These are phyloP conservation scores for Calonectria hongkongensis DNA, from an alignment of 2,329 filamentous ascomycete species.

Conservation along the genomic window DNA sequence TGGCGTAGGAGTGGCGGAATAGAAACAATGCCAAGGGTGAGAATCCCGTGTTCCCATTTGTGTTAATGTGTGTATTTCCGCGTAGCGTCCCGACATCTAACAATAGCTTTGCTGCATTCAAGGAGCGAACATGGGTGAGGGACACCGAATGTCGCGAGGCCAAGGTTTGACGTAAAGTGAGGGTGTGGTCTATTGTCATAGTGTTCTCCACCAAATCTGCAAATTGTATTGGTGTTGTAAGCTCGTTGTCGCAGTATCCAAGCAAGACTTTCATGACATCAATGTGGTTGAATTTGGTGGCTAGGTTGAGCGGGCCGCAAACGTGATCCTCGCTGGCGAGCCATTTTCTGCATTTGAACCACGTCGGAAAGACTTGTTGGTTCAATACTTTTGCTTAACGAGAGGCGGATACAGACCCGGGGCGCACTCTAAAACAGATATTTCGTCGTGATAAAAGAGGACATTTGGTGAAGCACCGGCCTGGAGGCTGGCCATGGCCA, in stretches of 20 bases:
- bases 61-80: not conserved
- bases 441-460: not conserved
- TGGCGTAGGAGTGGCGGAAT: not conserved
- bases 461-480: slow-evolving; percentile 24
- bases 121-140: not conserved
- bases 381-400: not conserved
- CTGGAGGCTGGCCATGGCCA: slow-evolving; percentile 10
- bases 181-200: no score
- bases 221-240: not conserved
- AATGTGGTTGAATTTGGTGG: slow-evolving; percentile 25
- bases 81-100: not conserved
- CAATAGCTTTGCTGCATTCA: not conserved
- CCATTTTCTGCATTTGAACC: not conserved
- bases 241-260: not conserved
- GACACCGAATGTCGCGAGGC: not conserved
- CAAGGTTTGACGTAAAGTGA: not conserved
- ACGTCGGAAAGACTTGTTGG: slow-evolving; percentile 13
- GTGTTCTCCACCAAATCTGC: slow-evolving; percentile 9
- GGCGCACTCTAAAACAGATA: no score
- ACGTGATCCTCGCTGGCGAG: not conserved
- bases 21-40: not conserved
- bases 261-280: slow-evolving; percentile 27
- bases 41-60: not conserved
- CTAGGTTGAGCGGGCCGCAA: slow-evolving; percentile 21
- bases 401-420: no score